Evolutionary conservation across 805 yeast genomes (phyloP), one percentile per base, ranked within the genome.

Genomic region (Wickerhamomyces hampshirensis): DNA sequence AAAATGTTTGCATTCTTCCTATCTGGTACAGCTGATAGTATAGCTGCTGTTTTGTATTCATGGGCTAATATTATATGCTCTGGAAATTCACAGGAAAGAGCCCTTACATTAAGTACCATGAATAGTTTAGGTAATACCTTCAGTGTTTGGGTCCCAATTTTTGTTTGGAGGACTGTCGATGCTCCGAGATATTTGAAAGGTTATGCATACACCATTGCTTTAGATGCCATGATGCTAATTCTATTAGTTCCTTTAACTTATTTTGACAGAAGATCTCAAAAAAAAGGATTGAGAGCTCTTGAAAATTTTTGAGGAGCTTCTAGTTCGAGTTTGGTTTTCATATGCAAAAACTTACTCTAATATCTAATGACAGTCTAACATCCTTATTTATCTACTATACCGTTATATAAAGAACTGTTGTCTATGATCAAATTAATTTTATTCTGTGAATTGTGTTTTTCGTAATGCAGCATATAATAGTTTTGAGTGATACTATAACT

Each of bases 1-100:
- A 76, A 73, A 47, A 75, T 80, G 79, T 76, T 73, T 58, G 83
- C 78, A 1, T 77, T 66, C 57, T 65, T 73, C 48, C 53, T 75
- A 28, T 77, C 71, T 41, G 76, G 73, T 52, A 66, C 70, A 38
- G 79, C 78, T 6, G 69, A 77, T 73, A 75, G 80, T 9, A 71
- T 70, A 69, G 79, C 82, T 1, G 75, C 81, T 0, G 75, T 72
- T 1, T 53, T 75, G 12, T 77, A 75, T 50, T 66, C 76, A 13
- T 76, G 80, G 79, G 70, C 69, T 35, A 73, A 73, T 44, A 80
- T 73, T 53, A 74, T 75, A 26, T 69, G 76, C 37, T 63, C 80
- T 31, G 63, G 69, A 29, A 76, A 75, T 45, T 66, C 73, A 6
- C 69, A 73, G 42, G 68, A 69, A 35, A 59, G 82, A 43, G 71